Conservation (phyloP, 2,329 filamentous ascomycete genomes). For the Mycosphaerella sp. region DNA sequence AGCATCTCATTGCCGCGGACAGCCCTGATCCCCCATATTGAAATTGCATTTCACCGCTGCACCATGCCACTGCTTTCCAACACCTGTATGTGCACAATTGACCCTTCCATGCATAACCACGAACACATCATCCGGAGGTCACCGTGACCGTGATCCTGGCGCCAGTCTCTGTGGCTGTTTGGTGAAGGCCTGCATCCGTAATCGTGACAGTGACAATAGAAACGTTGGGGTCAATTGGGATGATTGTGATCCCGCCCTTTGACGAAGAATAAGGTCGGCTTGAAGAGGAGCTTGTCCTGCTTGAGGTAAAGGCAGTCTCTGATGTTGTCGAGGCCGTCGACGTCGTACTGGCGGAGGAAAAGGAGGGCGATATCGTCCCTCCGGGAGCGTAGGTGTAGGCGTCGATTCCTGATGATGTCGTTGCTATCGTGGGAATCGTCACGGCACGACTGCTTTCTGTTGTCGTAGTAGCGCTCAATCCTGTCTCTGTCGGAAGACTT, state of each 20-base stretch:
- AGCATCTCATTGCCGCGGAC: too few species aligned
- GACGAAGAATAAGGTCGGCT: neutral
- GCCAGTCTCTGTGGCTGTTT: constrained; percentile 19
- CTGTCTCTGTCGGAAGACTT: neutral
- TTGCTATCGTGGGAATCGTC: neutral
- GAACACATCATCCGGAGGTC: neutral
- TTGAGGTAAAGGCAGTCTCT: neutral
- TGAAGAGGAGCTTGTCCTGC: neutral
- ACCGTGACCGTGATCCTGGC: constrained; percentile 21
- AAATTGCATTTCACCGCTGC: too few species aligned
- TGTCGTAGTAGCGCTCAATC: neutral
- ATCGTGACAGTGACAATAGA: constrained; percentile 21
- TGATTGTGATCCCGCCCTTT: constrained; percentile 23
- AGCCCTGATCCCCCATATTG: too few species aligned
- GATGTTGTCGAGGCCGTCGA: neutral
- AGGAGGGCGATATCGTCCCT: neutral
- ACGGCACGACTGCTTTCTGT: neutral
- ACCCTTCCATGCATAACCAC: too few species aligned
- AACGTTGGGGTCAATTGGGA: constrained; percentile 21
- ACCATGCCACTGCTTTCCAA: too few species aligned
- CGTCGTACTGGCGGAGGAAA: neutral
- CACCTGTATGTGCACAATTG: too few species aligned
- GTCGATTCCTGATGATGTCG: neutral
- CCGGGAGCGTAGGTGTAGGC: neutral
- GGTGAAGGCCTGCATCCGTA: constrained; percentile 2